These are phyloP conservation scores for Gossypium australe DNA, from an alignment of 345 rosid genomes.

Conservation along the genomic window DNA sequence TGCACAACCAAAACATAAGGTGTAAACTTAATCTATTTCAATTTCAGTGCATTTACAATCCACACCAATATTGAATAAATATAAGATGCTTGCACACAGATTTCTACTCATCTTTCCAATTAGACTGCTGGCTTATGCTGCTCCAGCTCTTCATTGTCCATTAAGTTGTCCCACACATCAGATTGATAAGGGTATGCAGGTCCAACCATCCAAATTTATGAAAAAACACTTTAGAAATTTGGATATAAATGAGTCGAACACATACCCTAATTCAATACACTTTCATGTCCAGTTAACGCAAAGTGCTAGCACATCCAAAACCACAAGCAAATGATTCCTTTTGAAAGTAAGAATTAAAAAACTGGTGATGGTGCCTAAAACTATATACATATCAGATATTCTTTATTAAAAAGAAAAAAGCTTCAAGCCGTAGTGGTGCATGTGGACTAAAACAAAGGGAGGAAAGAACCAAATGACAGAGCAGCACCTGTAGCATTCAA, in stretches of 20 bases:
- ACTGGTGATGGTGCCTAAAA: background rate
- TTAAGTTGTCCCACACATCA: background rate
- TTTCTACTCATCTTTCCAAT: background rate
- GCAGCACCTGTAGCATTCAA: background rate
- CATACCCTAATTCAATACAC: background rate
- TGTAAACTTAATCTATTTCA: background rate
- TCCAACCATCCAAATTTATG: background rate
- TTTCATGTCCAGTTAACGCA: background rate
- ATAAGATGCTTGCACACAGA: background rate
- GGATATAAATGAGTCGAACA: background rate
- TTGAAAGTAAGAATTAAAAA: background rate
- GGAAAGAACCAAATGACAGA: background rate
- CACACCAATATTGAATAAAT: background rate
- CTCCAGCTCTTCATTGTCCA: background rate
- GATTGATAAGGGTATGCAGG: background rate
- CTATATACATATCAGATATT: background rate
- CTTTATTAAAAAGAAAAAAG: background rate
- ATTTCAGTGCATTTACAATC: background rate
- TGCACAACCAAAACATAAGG: background rate
- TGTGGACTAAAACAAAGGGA: background rate
- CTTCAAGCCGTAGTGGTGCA: background rate
- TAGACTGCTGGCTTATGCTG: background rate
- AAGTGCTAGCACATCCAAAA: background rate
- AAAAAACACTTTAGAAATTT: background rate
- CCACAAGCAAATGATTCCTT: background rate